These are phyloP conservation scores for Fraxinus quadrangulata DNA, from an alignment of 257 asterid species.

Conservation along the genomic window DNA sequence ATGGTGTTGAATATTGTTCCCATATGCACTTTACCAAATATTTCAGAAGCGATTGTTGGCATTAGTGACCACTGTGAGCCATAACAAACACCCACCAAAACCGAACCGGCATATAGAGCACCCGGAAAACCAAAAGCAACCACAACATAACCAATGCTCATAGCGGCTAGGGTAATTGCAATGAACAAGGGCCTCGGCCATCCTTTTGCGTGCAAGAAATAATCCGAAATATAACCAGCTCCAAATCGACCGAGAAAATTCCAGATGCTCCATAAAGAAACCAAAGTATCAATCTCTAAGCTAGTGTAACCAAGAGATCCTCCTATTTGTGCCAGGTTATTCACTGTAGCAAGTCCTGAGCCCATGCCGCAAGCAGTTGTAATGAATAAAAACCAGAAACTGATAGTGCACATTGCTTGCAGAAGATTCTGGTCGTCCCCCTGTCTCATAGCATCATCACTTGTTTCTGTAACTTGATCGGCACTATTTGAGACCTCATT, in stretches of 20 bases:
- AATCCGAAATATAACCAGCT: slow-evolving; percentile 78
- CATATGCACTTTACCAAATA: slow-evolving; percentile 67
- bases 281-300: slow-evolving; percentile 58
- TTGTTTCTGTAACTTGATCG: slow-evolving; percentile 40
- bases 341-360: slow-evolving; percentile 58
- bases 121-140: slow-evolving; percentile 70
- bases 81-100: slow-evolving; percentile 77
- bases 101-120: slow-evolving; percentile 64
- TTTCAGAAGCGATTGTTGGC: slow-evolving; percentile 81
- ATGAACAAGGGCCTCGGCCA: slow-evolving; percentile 74
- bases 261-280: slow-evolving; percentile 94
- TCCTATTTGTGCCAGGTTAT: slow-evolving; percentile 57
- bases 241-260: slow-evolving; percentile 89
- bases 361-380: slow-evolving; percentile 62
- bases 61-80: slow-evolving; percentile 96
- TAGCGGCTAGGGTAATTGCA: slow-evolving; percentile 53
- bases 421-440: slow-evolving; percentile 46
- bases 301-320: slow-evolving; percentile 53
- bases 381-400: slow-evolving; percentile 58
- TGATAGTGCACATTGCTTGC: slow-evolving; percentile 49
- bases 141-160: slow-evolving; percentile 68
- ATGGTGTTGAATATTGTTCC: slow-evolving; percentile 88
- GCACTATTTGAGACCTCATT: slow-evolving; percentile 42
- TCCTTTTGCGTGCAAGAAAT: slow-evolving; percentile 52
- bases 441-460: slow-evolving; percentile 23